Evolutionary conservation across 225 moss, liverwort and hornwort genomes (phyloP).

Genomic region (Sphagnum contortum): DNA sequence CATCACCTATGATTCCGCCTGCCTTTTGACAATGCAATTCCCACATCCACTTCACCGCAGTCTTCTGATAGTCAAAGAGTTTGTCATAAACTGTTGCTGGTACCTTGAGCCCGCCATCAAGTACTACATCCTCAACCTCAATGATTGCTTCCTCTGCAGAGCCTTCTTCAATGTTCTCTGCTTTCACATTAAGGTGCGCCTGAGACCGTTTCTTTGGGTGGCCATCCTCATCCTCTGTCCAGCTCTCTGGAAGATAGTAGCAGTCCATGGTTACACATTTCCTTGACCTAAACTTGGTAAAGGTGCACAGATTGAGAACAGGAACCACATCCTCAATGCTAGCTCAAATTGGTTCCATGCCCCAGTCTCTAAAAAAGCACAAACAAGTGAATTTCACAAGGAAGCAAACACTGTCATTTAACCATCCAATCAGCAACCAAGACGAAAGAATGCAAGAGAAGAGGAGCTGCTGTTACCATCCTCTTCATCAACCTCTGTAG

Average conservation of each 20-base stretch:
- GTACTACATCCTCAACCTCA: slow-evolving; percentile 52
- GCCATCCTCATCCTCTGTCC: slow-evolving; percentile 38
- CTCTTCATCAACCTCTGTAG: slow-evolving; percentile 34
- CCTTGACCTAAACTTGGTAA: too few species aligned
- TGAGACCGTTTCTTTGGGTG: slow-evolving; percentile 28
- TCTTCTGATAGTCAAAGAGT: slow-evolving; percentile 88
- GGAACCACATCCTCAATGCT: too few species aligned
- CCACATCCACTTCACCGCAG: slow-evolving; percentile 99
- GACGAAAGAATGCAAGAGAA: background rate
- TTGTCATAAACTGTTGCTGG: slow-evolving; percentile 60
- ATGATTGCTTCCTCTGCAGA: slow-evolving; percentile 16
- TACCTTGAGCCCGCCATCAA: slow-evolving; percentile 81
- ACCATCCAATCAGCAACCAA: background rate
- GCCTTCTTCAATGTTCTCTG: slow-evolving; percentile 22
- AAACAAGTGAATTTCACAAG: background rate
- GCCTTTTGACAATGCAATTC: slow-evolving; percentile 91
- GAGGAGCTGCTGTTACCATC: slow-evolving; percentile 17
- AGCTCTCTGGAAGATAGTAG: slow-evolving; percentile 23
- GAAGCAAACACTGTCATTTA: background rate
- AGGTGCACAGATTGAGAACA: too few species aligned
- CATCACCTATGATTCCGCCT: slow-evolving; percentile 94
- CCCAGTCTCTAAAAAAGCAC: too few species aligned
- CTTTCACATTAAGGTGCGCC: slow-evolving; percentile 13
- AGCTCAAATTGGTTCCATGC: too few species aligned
- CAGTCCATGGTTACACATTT: too few species aligned